Base-by-base conservation (phyloP, 2,329 filamentous ascomycete genomes). In the Blumeria hordei region DNA sequence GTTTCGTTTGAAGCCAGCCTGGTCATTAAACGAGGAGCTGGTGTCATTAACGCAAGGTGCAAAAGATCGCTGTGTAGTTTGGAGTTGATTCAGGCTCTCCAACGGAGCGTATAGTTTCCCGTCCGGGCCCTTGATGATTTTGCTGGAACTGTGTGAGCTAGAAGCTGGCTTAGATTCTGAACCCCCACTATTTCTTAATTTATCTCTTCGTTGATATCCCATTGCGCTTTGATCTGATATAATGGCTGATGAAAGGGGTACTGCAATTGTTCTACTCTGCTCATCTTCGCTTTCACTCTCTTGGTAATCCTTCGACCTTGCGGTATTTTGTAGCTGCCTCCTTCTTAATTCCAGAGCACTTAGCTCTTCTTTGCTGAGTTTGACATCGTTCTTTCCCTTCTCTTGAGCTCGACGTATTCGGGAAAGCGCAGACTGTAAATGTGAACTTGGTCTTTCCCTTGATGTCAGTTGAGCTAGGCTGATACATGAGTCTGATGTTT, bases 321-420 rank as follows among this genome's bases (percentile, higher is more conserved):
- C 16, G 35, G 59, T 60, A 43, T 61, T 59, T 54, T 65, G 59
- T 62, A 79, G 69, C 56, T 81, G 77, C 65, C 79, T 77, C 58
- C 76, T 70, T 62, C 75, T 73, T 59, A 80, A 77, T 64, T 90
- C 83, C 61, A 94, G 73, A 50, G 87, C 88, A 58, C 81, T 83
- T 61, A 94, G 72, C 67, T 95, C 88, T 55, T 83, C 79, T 63
- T 81, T 77, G 61, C 76, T 87, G 59, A 96, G 74, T 65, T 81
- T 83, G 55, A 95, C 85, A 56, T 93, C 85, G 47, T 75, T 72
- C 67, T 81, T 83, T 59, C 88, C 88, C 63, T 79, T 79, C 59
- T 78, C 77, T 65, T 85, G 80, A 14, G 88, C 87, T 60, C 80
- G 77, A 59, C 81, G 78, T 64, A 95, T 93, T 60, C 86, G 82